Conservation (phyloP, 129 eudicot genomes). For the Centella asiatica region DNA sequence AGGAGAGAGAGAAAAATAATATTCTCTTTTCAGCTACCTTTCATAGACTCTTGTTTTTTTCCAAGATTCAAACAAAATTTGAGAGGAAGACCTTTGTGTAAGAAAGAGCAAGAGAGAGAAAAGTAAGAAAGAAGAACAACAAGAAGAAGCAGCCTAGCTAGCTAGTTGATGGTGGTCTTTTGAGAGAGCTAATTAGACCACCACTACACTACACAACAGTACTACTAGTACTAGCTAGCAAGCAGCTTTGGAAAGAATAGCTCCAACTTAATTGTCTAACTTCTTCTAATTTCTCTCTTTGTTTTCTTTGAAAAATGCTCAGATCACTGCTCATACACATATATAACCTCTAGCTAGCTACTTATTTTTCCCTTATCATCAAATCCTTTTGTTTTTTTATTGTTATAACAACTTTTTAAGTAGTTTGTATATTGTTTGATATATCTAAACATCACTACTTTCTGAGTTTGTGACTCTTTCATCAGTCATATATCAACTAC, state of each 20-base stretch:
- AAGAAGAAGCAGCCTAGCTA: not conserved
- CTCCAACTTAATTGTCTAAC: too few species aligned
- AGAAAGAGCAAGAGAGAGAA: not conserved
- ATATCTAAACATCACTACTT: not conserved
- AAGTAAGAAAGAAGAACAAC: not conserved
- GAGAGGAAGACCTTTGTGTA: slow-evolving; percentile 8
- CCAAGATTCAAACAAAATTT: slow-evolving; percentile 24
- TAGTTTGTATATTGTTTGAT: too few species aligned
- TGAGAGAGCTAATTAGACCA: not conserved
- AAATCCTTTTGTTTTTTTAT: too few species aligned
- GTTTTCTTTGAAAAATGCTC: too few species aligned
- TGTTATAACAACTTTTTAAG: too few species aligned
- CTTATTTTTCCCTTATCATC: too few species aligned
- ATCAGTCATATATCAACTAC: not conserved
- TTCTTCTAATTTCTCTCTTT: too few species aligned
- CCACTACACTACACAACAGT: too few species aligned
- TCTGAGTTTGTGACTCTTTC: slow-evolving; percentile 2
- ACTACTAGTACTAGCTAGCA: not conserved
- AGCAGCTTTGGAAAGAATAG: too few species aligned
- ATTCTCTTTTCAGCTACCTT: slow-evolving; percentile 24
- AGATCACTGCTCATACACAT: too few species aligned
- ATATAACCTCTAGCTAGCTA: too few species aligned
- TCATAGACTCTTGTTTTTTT: slow-evolving; percentile 24
- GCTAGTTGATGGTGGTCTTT: not conserved
- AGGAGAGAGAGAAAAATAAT: not conserved